Evolutionary conservation across 129 eudicot genomes (phyloP).

Genomic region (Centaurea solstitialis): DNA sequence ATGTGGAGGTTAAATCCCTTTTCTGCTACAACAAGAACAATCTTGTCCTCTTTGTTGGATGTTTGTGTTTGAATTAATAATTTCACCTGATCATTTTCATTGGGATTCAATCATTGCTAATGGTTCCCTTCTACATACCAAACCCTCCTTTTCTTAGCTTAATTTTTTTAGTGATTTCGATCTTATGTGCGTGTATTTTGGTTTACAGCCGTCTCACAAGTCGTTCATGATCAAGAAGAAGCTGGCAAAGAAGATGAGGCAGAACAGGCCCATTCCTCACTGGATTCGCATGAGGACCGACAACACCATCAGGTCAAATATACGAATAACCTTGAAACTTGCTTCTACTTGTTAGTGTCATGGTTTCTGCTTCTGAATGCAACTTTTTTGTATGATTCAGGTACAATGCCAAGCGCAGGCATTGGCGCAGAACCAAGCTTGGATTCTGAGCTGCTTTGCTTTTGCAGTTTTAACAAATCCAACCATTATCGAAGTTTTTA

Average conservation of each 20-base stretch:
- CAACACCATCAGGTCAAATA: slow-evolving; percentile 69
- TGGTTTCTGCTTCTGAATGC: background rate
- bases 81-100: background rate
- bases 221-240: slow-evolving; percentile 87
- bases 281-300: slow-evolving; percentile 95
- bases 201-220: slow-evolving; percentile 85
- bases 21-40: background rate
- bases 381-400: slow-evolving; percentile 22
- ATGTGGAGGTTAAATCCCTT: background rate
- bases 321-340: background rate
- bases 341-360: no score
- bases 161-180: background rate
- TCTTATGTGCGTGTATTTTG: background rate
- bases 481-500: background rate
- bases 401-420: slow-evolving; percentile 95
- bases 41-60: background rate
- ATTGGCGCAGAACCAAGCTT: slow-evolving; percentile 96
- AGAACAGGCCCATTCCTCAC: slow-evolving; percentile 86
- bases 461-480: slow-evolving; percentile 12
- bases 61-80: background rate
- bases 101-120: background rate
- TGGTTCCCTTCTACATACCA: background rate
- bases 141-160: background rate
- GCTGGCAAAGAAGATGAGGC: slow-evolving; percentile 93
- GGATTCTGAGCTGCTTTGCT: slow-evolving; percentile 58